Base-by-base conservation (phyloP, 2,329 filamentous ascomycete species). In the Scortechinia acanthostroma region DNA sequence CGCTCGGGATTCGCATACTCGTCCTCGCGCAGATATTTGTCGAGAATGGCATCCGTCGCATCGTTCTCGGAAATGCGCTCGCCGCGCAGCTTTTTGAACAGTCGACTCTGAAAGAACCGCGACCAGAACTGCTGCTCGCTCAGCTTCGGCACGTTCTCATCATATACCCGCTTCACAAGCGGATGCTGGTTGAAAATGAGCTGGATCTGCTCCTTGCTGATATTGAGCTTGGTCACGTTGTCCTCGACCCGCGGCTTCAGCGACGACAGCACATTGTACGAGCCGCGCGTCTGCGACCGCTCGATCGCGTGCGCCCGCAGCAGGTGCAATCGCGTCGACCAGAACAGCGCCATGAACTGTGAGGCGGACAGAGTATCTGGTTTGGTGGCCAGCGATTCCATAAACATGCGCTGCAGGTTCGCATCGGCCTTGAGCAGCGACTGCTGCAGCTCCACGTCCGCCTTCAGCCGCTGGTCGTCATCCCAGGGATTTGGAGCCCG, bases 61-160 rank as follows among this genome's bases (percentile, higher is more conserved):
- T 96, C 91, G 3, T 75, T 76, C 5, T 91, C 88, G 1, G 79
- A 80, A 40, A 95, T 80, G 44, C 88, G 86, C 64, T 97, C 90
- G 28, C 94, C 93, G 47, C 91, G 88, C 46, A 98, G 70, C 58
- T 90, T 91, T 65, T 95, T 96, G 52, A 90, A 89, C 5, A 98
- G 69, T 46, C 87, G 80, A 62, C 89, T 95, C 49, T 91, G 80
- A 61, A 98, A 97, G 65, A 98, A 98, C 14, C 88, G 78, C 4
- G 86, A 86, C 91, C 91, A 98, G 59, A 98, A 98, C 43, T 88
- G 81, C 46, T 74, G 73, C 55, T 95, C 88, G 21, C 75, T 80
- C 30, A 94, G 64, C 48, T 86, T 87, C 3, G 88, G 90, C 0
- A 96, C 90, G 52, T 91, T 89, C 58, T 96, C 91, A 58, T 97